A percentile compares a stretch with the other conserved stretches of the same genome.
phyloP scores from a whole-genome alignment of 345 rosid genomes.

The Excoecaria cochinchinensis region DNA sequence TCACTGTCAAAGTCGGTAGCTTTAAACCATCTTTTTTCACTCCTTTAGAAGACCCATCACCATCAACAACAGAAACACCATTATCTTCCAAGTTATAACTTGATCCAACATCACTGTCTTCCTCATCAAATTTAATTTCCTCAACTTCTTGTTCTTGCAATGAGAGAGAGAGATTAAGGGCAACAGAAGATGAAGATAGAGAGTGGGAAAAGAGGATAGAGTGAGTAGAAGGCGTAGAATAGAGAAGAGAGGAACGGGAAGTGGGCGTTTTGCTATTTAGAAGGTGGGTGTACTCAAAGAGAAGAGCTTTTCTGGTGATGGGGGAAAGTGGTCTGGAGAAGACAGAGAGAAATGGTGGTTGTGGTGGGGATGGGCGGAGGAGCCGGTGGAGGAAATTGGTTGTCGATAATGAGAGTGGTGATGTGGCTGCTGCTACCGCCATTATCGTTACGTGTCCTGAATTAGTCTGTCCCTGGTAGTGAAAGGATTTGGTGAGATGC shows the following conservation, averaged over 20 bases:
- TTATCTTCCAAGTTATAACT: neutral
- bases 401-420: neutral
- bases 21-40: constrained; percentile 3
- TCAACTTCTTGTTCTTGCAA: constrained; percentile 11
- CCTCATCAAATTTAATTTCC: constrained; percentile 5
- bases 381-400: constrained; percentile 19
- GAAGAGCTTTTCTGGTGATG: neutral
- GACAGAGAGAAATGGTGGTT: constrained; percentile 1
- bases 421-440: constrained; percentile 16
- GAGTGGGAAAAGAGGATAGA: neutral
- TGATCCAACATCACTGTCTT: constrained; percentile 3
- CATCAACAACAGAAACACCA: neutral
- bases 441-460: neutral
- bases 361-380: constrained; percentile 15
- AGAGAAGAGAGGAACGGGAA: neutral
- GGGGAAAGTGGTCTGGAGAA: constrained; percentile 6
- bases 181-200: neutral
- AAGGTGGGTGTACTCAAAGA: neutral
- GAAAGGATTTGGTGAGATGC: neutral
- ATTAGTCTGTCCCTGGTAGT: no score
- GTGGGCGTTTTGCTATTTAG: neutral
- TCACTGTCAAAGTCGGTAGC: constrained; percentile 47
- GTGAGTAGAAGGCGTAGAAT: neutral
- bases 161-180: neutral
- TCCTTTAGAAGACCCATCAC: neutral